These are phyloP conservation scores for Kodamaea neixiangensis DNA, from an alignment of 805 yeast species.

Conservation along the genomic window DNA sequence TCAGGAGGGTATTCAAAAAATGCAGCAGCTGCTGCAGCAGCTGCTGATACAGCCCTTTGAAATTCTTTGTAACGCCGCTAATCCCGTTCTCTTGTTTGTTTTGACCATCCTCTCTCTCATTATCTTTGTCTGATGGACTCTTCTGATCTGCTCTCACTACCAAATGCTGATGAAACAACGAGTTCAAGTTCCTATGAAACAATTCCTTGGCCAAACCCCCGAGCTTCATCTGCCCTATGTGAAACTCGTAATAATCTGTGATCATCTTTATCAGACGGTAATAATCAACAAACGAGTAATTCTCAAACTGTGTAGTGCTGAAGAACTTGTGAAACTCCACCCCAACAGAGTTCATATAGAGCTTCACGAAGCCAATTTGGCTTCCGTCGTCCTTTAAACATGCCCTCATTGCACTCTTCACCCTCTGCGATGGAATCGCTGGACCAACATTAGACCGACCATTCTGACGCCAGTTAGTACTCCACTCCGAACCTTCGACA, in stretches of 20 bases:
- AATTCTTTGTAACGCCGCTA: too few species aligned
- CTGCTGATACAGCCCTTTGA: too few species aligned
- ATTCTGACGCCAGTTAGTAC: neutral
- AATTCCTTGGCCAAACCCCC: conserved; percentile 20
- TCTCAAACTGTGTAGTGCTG: conserved; percentile 4
- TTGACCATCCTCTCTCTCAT: too few species aligned
- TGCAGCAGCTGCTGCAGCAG: neutral
- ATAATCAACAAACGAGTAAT: conserved; percentile 15
- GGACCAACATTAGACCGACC: conserved; percentile 6
- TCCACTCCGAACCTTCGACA: neutral
- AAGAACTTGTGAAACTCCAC: conserved; percentile 19
- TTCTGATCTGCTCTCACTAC: too few species aligned
- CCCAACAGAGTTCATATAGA: conserved; percentile 35
- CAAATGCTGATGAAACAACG: conserved; percentile 22
- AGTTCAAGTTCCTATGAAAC: conserved; percentile 31
- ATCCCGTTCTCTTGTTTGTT: too few species aligned
- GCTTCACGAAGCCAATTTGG: conserved; percentile 35
- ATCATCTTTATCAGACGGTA: conserved; percentile 20
- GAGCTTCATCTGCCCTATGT: conserved; percentile 26
- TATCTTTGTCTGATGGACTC: too few species aligned
- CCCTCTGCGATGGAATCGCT: conserved; percentile 36
- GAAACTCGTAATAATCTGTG: conserved; percentile 24
- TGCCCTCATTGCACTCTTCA: conserved; percentile 37
- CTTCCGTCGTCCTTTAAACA: conserved; percentile 35
- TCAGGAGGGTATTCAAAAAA: conserved; percentile 8